Evolutionary conservation across 2,329 filamentous ascomycete species (phyloP), one percentile per base, ranked within the genome.

Genomic region (Monilinia laxa): DNA sequence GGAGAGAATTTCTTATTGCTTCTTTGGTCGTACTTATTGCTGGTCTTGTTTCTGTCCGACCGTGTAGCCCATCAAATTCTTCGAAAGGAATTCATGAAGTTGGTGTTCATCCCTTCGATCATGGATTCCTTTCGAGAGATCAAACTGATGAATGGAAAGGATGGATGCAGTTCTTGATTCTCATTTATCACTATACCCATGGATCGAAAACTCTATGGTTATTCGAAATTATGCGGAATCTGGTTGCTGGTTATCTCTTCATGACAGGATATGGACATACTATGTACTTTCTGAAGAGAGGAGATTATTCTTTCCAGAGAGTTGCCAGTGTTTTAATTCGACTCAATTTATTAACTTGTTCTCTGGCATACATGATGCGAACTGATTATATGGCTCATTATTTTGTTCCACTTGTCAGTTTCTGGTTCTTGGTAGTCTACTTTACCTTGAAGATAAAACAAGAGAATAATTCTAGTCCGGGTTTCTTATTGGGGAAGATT

Each of bases 111-210:
- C 16, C 54, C 31, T 31, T 54, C 3, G 75, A 77, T 60, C 73
- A 78, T 49, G 76, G 76, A 1, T 82, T 84, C 64, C 76, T 88
- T 6, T 80, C 82, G 0, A 80, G 86, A 62, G 79, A 82, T 56
- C 84, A 88, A 70, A 85, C 84, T 0, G 82, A 88, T 68, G 87
- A 90, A 73, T 87, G 86, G 82, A 89, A 88, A 76, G 87, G 87
- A 2, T 84, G 85, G 80, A 86, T 89, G 84, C 86, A 88, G 70
- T 79, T 80, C 18, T 75, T 81, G 23, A 78, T 85, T 54, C 76
- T 87, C 23, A 77, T 85, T 16, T 88, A 87, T 71, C 83, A 87
- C 68, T 88, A 85, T 74, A 84, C 84, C 45, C 81, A 83, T 25
- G 83, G 81, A 35, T 84, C 81, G 9, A 78, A 79, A 68, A 73